phyloP scores from a whole-genome alignment of 352 stramenopile species.

The Globisporangium iwayamae region DNA sequence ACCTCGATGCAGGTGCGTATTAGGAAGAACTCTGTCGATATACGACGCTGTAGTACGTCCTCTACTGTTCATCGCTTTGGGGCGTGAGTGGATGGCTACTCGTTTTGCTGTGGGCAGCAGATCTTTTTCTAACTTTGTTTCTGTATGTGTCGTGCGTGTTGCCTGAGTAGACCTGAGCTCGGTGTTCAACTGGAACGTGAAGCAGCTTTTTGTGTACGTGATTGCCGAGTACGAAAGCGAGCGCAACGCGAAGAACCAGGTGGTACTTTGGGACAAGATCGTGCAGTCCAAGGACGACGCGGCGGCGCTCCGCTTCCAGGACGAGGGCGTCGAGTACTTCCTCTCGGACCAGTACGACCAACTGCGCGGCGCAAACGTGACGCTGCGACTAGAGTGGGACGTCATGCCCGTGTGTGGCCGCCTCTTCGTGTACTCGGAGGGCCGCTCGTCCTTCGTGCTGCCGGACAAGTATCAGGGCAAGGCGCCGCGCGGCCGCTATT shows the following conservation, averaged over 20 bases:
- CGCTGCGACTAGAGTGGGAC: slow-evolving; percentile 81
- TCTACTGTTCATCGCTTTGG: background rate
- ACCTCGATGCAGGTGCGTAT: slow-evolving; percentile 47
- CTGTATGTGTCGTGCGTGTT: background rate
- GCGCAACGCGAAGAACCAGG: slow-evolving; percentile 67
- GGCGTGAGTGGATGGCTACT: no score
- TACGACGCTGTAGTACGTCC: background rate
- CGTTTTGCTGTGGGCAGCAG: no score
- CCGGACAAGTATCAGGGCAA: slow-evolving; percentile 72
- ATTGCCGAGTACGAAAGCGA: slow-evolving; percentile 72
- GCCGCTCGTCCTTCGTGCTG: slow-evolving; percentile 51
- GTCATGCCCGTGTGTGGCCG: slow-evolving; percentile 83
- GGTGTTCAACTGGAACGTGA: slow-evolving; percentile 90
- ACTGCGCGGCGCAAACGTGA: slow-evolving; percentile 73
- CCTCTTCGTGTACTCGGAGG: slow-evolving; percentile 65
- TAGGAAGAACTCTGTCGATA: background rate
- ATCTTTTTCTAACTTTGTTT: no score
- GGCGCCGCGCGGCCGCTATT: slow-evolving; percentile 20
- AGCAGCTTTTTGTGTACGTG: slow-evolving; percentile 89
- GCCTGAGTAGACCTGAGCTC: slow-evolving; percentile 58
- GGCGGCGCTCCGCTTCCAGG: slow-evolving; percentile 36
- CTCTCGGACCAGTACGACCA: slow-evolving; percentile 75
- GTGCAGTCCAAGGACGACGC: slow-evolving; percentile 62
- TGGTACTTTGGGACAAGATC: slow-evolving; percentile 88
- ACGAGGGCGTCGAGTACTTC: slow-evolving; percentile 84